phyloP scores from a whole-genome alignment of 805 yeast species.

The Yueomyces sp. region DNA sequence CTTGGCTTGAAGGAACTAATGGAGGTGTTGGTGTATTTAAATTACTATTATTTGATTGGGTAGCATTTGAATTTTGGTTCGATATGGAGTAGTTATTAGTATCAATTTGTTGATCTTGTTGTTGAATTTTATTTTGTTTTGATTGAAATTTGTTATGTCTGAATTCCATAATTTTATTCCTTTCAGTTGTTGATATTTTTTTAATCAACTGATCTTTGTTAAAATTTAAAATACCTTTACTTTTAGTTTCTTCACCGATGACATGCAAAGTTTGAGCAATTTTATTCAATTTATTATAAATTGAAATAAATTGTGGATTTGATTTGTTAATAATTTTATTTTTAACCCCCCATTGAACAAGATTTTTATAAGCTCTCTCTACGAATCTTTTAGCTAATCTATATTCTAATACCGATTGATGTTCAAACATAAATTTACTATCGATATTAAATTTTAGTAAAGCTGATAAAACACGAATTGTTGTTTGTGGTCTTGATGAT shows the following conservation, averaged over 20 bases:
- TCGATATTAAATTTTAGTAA: conserved; percentile 51
- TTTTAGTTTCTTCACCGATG: conserved; percentile 25
- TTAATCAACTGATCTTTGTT: conserved; percentile 14
- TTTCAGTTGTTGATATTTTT: conserved; percentile 14
- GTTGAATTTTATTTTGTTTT: background rate
- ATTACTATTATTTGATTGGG: background rate
- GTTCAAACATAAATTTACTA: conserved; percentile 36
- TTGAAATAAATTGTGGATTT: conserved; percentile 10
- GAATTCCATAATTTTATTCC: conserved; percentile 6
- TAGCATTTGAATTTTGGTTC: background rate
- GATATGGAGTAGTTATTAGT: background rate
- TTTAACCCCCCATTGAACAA: conserved; percentile 29
- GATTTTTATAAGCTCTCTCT: conserved; percentile 43
- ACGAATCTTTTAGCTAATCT: conserved; percentile 50
- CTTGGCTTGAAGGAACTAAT: conserved; percentile 1
- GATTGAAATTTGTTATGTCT: conserved; percentile 1
- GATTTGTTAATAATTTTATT: conserved; percentile 21
- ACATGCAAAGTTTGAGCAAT: conserved; percentile 22
- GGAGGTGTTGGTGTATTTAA: background rate
- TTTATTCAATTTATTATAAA: conserved; percentile 18
- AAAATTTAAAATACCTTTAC: conserved; percentile 21
- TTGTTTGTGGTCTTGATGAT: conserved; percentile 49
- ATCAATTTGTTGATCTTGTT: background rate
- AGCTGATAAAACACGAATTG: conserved; percentile 40
- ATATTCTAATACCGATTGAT: conserved; percentile 25